Conservation (phyloP, 352 stramenopile species). For the Globisporangium nagaii region DNA sequence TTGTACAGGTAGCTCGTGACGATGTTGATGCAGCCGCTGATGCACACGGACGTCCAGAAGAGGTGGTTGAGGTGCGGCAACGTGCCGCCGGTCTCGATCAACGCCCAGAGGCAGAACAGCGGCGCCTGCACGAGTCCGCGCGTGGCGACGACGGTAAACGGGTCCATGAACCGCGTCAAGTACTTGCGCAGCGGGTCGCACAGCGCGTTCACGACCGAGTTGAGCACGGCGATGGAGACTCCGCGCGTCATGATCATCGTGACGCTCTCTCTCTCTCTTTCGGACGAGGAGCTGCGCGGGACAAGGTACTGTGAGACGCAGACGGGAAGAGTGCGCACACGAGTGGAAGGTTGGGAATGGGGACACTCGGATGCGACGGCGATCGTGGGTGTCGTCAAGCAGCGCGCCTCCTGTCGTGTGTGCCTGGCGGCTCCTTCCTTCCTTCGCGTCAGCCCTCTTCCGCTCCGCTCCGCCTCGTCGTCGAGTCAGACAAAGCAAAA, state of each 20-base stretch:
- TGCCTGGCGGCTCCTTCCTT: neutral
- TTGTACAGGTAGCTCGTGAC: slow-evolving; percentile 83
- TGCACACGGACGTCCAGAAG: slow-evolving; percentile 74
- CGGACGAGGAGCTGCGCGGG: neutral
- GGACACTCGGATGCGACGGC: too few relatives aligned
- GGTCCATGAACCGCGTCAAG: slow-evolving; percentile 78
- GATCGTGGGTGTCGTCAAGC: neutral
- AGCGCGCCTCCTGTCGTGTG: neutral
- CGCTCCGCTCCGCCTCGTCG: neutral
- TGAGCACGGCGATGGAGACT: slow-evolving; percentile 71
- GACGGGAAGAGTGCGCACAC: neutral
- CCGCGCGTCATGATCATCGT: slow-evolving; percentile 60
- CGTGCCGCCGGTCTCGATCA: slow-evolving; percentile 44
- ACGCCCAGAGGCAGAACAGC: slow-evolving; percentile 62
- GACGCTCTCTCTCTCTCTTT: neutral
- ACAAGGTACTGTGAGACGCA: neutral
- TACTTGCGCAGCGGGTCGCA: slow-evolving; percentile 83
- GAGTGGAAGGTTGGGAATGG: neutral
- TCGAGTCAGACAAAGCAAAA: slow-evolving; percentile 3
- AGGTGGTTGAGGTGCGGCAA: slow-evolving; percentile 65
- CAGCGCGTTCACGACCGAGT: slow-evolving; percentile 74
- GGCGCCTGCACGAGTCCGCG: slow-evolving; percentile 68
- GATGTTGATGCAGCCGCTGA: slow-evolving; percentile 76
- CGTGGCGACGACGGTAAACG: slow-evolving; percentile 67
- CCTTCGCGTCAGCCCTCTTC: neutral